Evolutionary conservation across 352 stramenopile genomes (phyloP), one percentile per base, ranked within the genome.

Genomic region (Plasmopara halstedii): DNA sequence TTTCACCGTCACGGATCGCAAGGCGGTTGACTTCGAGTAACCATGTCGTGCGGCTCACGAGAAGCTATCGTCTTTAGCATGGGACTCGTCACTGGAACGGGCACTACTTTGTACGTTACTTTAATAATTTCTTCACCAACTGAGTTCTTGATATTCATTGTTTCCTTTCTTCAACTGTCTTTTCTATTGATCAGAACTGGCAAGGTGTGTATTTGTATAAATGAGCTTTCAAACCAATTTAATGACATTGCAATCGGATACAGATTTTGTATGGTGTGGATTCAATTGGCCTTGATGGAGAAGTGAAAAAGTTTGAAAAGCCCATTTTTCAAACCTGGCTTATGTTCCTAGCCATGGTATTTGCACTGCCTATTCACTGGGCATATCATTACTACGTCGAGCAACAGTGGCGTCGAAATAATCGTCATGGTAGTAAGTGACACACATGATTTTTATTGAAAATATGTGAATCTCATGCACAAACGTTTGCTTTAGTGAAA

Each of bases 331-430:
- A 97, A 69, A 97, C 94, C 13, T 97, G 94, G 73, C 85, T 95
- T 53, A 98, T 98, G 92, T 98, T 98, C 66, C 64, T 97, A 6
- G 90, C 91, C 29, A 98, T 98, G 94, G 54, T 91, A 19, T 96
- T 96, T 53, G 90, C 86, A 15, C 62, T 98, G 13, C 69, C 88
- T 13, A 96, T 98, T 58, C 94, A 98, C 56, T 94, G 73, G 66
- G 53, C 53, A 7, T 93, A 93, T 53, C 81, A 87, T 47, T 87
- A 72, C 61, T 63, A 90, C 45, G 53, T 89, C 7, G 74, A 90
- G 48, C 70, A 66, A 26, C 64, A 93, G 47, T 89, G 72, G 72
- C 63, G 76, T 26, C 53, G 56, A 40, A 75, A 55, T 42, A 71
- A 58, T 17, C 69, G 67, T 58, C 71, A 73, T 13, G 73, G 68